Evolutionary conservation across 805 yeast genomes (phyloP), one percentile per base, ranked within the genome.

Genomic region (Spathaspora gorwiae): DNA sequence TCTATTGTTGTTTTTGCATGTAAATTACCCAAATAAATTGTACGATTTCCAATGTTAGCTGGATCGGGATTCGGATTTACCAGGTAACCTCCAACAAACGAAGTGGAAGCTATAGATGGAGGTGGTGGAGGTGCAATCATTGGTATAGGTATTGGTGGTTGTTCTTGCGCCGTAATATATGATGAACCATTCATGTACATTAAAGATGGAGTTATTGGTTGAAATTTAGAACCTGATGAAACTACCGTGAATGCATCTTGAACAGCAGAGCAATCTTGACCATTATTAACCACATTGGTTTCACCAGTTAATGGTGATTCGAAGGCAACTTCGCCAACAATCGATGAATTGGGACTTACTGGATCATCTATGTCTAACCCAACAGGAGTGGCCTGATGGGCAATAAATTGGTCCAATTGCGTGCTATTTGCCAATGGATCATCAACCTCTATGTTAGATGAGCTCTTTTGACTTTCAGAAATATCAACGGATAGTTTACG

Each of bases 21-120:
- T 40, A 86, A 66, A 51, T 81, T 82, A 5, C 87, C 87, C 37
- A 86, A 66, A 56, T 80, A 85, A 13, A 86, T 77, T 1, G 90
- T 81, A 59, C 95, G 70, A 57, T 85, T 86, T 11, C 72, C 71
- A n/a, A 56, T 54, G 46, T 66, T 68, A 39, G 52, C 54, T 3
- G 69, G 59, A 38, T 64, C 72, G 2, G 65, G 60, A 38, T 64
- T 71, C 1, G 65, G 59, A 36, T 60, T 56, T 39, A 45, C 45
- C 34, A 48, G 57, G 14, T 39, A 39, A 11, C 30, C 13, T 9
- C 32, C 32, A 13, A 43, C 46, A 6, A 45, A 44, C 5, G 49
- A 38, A 26, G 47, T 26, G 1, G 51, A 39, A 8, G 47, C 35
- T 31, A 30, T 43, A 6, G 44, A 32, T 8, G 37, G 36, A n/a